Evolutionary conservation across 106 monocot species (phyloP), one percentile per base, ranked within the genome.

Genomic region (Acanthochlamys bracteata): DNA sequence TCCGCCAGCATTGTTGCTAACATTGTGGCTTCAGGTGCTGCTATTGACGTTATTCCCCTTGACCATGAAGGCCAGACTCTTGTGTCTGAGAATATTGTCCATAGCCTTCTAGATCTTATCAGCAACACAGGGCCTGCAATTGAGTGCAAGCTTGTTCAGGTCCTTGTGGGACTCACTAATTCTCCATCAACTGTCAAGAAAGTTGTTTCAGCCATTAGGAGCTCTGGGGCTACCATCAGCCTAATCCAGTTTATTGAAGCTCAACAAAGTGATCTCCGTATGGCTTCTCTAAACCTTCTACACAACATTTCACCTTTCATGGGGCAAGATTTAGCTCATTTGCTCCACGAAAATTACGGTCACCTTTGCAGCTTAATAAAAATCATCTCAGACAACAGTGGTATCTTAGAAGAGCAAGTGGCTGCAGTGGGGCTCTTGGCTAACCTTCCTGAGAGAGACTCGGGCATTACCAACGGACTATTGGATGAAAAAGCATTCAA

Each of bases 41-140:
- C 71, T 65, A 75, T 88, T 65, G 75, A 79, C 43, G 53, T 87
- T 20, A 76, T 85, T 27, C 78, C 84, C 10, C 76, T 96, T n/a
- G 82, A 70, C 52, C 68, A 74, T 21, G 57, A 74, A 7, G 63
- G 60, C 19, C 80, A 83, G 53, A 90, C 90, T 13, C 72, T 96
- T 47, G 80, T 90, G n/a, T 95, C 95, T 11, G 95, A 90, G 62
- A 75, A 82, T 57, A 78, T 84, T 66, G 67, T 96, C 61, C 87
- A 85, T 84, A 90, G 80, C 69, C 80, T 96, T 0, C 82, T 96
- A 39, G 87, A 90, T 74, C 84, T 96, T 58, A 88, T 90, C 68
- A 96, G 82, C 71, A 96, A 96, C 72, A 90, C 90, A 23, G 95
- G 95, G 14, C 95, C 95, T 57, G 69, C 95, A 73, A 96, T 88